Conservation (phyloP, 2,329 filamentous ascomycete species). For the Fusarium sp. region DNA sequence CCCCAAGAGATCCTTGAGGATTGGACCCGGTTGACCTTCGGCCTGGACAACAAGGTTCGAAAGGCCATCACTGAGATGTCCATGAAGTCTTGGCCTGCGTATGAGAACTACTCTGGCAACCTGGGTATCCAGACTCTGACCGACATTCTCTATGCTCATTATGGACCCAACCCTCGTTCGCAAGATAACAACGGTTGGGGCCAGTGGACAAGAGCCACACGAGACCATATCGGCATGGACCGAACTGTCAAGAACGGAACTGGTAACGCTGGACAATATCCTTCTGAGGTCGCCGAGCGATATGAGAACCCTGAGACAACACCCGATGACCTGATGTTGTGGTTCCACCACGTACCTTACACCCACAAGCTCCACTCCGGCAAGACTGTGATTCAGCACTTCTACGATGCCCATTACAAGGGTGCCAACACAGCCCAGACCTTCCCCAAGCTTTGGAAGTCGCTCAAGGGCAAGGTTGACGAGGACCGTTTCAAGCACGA, state of each 20-base stretch:
- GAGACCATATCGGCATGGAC: slow-evolving; percentile 73
- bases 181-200: slow-evolving; percentile 77
- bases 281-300: slow-evolving; percentile 64
- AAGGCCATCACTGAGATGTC: slow-evolving; percentile 71
- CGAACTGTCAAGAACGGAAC: slow-evolving; percentile 76
- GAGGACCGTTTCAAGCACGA: slow-evolving; percentile 68
- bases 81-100: slow-evolving; percentile 76
- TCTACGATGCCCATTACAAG: slow-evolving; percentile 71
- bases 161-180: slow-evolving; percentile 73
- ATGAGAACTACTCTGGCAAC: slow-evolving; percentile 78
- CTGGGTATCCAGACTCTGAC: slow-evolving; percentile 76
- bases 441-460: slow-evolving; percentile 66
- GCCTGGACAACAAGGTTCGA: slow-evolving; percentile 63
- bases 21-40: slow-evolving; percentile 77
- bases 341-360: slow-evolving; percentile 81
- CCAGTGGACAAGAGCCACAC: slow-evolving; percentile 75
- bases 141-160: slow-evolving; percentile 71
- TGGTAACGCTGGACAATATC: slow-evolving; percentile 73
- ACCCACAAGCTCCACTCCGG: slow-evolving; percentile 70
- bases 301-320: slow-evolving; percentile 72
- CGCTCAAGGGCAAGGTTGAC: slow-evolving; percentile 67
- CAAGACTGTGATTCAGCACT: slow-evolving; percentile 75
- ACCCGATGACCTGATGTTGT: slow-evolving; percentile 74
- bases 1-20: slow-evolving; percentile 62
- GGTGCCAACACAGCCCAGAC: slow-evolving; percentile 70